Base-by-base conservation (phyloP, 257 asterid species). In the Przewalskia tangutica region DNA sequence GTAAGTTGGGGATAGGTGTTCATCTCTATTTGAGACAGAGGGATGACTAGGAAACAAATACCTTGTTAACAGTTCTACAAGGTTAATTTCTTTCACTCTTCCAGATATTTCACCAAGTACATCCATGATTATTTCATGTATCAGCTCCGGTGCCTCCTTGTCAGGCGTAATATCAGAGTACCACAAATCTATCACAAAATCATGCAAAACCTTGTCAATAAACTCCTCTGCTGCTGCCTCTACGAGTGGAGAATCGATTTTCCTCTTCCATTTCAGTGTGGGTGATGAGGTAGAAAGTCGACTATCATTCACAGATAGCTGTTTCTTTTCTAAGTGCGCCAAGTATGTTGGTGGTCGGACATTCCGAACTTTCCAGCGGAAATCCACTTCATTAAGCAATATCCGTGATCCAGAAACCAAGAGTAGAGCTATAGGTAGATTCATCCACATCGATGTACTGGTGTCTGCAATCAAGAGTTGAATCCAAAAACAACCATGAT, bases 381-480 rank as follows among this genome's bases (percentile, higher is more conserved):
- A 89, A 17, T 96, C 98, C 82, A 94, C 98, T 90, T 90, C 93
- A 65, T 92, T 96, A 34, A 90, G 82, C 82, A 96, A 85, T 56
- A 94, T 86, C 66, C 97, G 86, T 77, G 91, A 67, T 83, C 97
- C 99, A 83, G 86, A 83, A 83, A 96, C 98, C 86, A 96, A 80
- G 66, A 96, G 92, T 77, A 96, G 53, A 44, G 98, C 93, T 81
- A 96, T 87, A 68, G 99, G 99, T 59, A 93, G 80, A 87, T 96
- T 96, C 97, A 94, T 91, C 88, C 95, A 89, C 97, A 96, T 92
- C 32, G 97, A 94, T 88, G 94, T 96, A 88, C 99, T 94, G 55
- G 98, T 89, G 81, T 94, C 99, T 96, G 95, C 94, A 87, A 85
- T 84, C 82, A 85, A 79, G 59, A 17, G 81, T 67, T 56, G 75